Conservation (phyloP, 192 early-diverging fungal genomes). For the Pilobolus umbonatus region DNA sequence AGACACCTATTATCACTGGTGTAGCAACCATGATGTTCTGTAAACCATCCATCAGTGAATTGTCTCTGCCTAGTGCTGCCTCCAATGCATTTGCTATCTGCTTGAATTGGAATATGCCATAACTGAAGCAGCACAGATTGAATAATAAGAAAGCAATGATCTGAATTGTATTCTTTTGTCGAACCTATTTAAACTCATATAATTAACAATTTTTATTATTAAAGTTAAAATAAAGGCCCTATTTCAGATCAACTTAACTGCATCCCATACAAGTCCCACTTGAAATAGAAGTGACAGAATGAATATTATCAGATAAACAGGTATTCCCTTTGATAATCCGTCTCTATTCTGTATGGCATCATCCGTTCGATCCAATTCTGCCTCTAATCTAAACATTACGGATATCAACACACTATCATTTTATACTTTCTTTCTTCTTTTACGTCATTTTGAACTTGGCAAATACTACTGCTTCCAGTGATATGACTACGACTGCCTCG, state of each 20-base stretch:
- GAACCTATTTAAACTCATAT: slow-evolving; percentile 39
- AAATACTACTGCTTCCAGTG: slow-evolving; percentile 48
- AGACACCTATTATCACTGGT: slow-evolving; percentile 52
- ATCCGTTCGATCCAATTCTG: no score
- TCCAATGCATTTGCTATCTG: slow-evolving; percentile 44
- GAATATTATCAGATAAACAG: slow-evolving; percentile 74
- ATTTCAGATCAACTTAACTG: slow-evolving; percentile 42
- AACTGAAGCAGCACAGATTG: slow-evolving; percentile 58
- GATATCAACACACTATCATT: neutral
- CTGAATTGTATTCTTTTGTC: slow-evolving; percentile 69
- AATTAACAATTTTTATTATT: neutral
- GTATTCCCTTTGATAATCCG: no score
- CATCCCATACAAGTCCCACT: slow-evolving; percentile 60
- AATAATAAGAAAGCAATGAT: slow-evolving; percentile 62
- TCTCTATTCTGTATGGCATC: no score
- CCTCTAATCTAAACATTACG: slow-evolving; percentile 1
- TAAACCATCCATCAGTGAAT: slow-evolving; percentile 23
- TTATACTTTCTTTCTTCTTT: neutral
- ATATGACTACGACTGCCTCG: slow-evolving; percentile 51
- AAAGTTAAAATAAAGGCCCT: neutral
- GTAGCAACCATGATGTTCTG: slow-evolving; percentile 52
- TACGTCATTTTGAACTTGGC: slow-evolving; percentile 37
- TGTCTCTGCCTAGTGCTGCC: no score
- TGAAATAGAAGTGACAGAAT: slow-evolving; percentile 65
- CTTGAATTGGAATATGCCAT: slow-evolving; percentile 63